Base-by-base conservation (phyloP, 2,329 filamentous ascomycete species). In the Didymella sp. region DNA sequence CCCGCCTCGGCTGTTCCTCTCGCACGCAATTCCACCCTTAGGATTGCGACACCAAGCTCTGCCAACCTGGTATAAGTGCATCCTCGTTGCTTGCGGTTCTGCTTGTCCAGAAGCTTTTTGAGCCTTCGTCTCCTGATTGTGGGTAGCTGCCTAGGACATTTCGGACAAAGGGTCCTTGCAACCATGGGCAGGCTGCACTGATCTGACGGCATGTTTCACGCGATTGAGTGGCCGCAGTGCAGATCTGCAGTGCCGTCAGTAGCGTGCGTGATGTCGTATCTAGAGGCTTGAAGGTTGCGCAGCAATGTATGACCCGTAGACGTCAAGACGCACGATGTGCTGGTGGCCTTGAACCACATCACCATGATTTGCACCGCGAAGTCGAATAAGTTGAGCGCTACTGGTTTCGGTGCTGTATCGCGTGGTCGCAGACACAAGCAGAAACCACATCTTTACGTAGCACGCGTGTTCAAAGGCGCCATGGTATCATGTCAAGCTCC, bases 21-120 rank as follows among this genome's bases (percentile, higher is more conserved):
- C 52, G 46, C 43, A 42, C 35, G 56, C 51, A 42, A 59, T 57
- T 33, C 42, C 15, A 35, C 47, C 48, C 30, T 28, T n/a, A 22
- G 7, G 28, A 56, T 54, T 49, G 46, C 62, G 60, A 53, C 58
- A 61, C 56, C 51, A 63, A 65, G 60, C 60, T 54, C 55, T 53
- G 58, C 62, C 60, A 64, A 59, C 51, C 11, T 42, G 12, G 45
- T 43, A 35, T 30, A 60, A 48, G 44, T 45, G 30, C 24, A 43
- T 49, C 42, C 30, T 43, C 22, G 27, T 48, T 37, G 12, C 48
- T 57, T 59, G 35, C 21, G 19, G 13, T 43, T 49, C 51, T 57
- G 54, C 54, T 57, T 57, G 48, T 52, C 19, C 24, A 44, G 27
- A 28, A 19, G 28, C 45, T 31, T 56, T 31, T 31, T 19, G 27